Conservation (phyloP, 2,329 filamentous ascomycete species). For the Calonectria multiphialidica region DNA sequence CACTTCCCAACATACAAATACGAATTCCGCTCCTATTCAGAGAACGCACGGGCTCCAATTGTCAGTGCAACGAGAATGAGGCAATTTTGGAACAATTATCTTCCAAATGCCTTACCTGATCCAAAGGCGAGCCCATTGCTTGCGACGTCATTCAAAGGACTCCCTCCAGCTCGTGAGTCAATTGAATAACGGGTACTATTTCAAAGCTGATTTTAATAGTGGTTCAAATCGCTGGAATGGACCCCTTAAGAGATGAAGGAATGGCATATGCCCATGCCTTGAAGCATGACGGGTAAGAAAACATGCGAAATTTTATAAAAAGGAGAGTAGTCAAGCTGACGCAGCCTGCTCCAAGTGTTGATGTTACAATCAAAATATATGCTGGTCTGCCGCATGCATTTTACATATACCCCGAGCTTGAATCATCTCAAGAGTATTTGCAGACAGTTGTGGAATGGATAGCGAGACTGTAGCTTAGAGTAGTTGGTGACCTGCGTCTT, state of each 20-base stretch:
- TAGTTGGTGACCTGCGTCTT: too few relatives aligned
- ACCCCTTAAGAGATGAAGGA: conserved; percentile 19
- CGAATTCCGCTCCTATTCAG: neutral
- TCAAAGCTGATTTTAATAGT: neutral
- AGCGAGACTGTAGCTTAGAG: too few relatives aligned
- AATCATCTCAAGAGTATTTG: conserved; percentile 4
- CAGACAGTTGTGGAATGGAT: conserved; percentile 15
- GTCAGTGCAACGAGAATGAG: conserved; percentile 5
- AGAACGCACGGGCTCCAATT: conserved; percentile 11
- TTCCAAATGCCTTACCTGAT: neutral
- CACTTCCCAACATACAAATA: conserved; percentile 14
- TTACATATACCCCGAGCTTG: conserved; percentile 13
- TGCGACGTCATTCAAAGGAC: neutral
- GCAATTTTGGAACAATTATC: conserved; percentile 19
- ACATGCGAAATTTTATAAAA: neutral
- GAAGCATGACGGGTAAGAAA: neutral
- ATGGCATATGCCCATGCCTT: conserved; percentile 16
- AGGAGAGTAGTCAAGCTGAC: neutral
- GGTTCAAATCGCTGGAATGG: conserved; percentile 22
- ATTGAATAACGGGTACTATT: neutral
- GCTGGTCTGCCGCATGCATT: conserved; percentile 22
- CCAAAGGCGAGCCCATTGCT: conserved; percentile 10
- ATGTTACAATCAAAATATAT: conserved; percentile 7
- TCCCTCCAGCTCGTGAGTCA: conserved; percentile 17
- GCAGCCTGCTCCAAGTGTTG: neutral